Evolutionary conservation across 495 filamentous ascomycete species (phyloP).

Genomic region (Tuber borchii): DNA sequence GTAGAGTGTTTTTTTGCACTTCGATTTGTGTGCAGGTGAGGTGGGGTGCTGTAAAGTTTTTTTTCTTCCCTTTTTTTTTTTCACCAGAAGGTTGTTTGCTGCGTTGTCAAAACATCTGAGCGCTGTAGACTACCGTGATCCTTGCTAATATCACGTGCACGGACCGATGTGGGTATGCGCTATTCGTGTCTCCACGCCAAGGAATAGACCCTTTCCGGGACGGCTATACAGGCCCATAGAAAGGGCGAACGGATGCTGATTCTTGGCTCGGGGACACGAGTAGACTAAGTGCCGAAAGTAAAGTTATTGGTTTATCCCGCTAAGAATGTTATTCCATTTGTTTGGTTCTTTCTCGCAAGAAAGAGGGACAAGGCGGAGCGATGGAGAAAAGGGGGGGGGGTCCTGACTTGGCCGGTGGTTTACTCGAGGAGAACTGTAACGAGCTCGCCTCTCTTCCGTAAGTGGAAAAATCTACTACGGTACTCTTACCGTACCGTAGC

Average conservation of each 20-base stretch:
- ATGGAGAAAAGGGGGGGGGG: not conserved
- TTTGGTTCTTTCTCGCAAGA: not conserved
- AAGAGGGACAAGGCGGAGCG: not conserved
- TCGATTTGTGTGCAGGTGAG: not conserved
- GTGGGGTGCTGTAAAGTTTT: not conserved
- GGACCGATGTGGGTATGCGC: not conserved
- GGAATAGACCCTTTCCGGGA: not conserved
- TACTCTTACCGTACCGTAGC: not conserved
- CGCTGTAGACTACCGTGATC: not conserved
- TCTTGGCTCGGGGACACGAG: not conserved
- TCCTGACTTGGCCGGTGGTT: not conserved
- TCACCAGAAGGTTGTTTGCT: not conserved
- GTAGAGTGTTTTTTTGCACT: not conserved
- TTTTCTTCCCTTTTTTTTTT: not conserved
- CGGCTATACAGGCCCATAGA: not conserved
- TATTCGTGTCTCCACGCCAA: not conserved
- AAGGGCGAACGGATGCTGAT: not conserved
- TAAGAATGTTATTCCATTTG: not conserved
- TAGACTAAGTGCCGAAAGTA: not conserved
- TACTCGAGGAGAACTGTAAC: not conserved
- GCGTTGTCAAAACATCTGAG: slow-evolving; percentile 2
- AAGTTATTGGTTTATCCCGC: not conserved
- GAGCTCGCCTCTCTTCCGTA: not conserved
- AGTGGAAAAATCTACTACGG: not conserved
- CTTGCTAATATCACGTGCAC: not conserved